These are phyloP conservation scores for Eustoma russellianum DNA, from an alignment of 257 asterid genomes.

Conservation along the genomic window DNA sequence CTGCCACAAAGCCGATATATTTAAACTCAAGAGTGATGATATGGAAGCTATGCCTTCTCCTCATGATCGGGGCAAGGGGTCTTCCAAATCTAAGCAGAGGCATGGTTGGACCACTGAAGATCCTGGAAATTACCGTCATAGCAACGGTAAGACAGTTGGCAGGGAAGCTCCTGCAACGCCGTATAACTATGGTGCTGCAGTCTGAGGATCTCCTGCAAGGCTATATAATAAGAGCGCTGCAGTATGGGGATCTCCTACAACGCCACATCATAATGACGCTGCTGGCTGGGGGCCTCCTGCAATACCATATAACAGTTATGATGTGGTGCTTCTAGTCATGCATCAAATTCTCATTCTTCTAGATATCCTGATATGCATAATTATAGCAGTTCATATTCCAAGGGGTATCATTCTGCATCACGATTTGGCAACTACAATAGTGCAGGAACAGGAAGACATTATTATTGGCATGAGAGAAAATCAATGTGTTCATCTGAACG, in stretches of 20 bases:
- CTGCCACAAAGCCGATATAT: slow-evolving; percentile 53
- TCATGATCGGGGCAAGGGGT: slow-evolving; percentile 28
- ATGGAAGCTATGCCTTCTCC: slow-evolving; percentile 40
- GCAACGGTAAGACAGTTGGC: slow-evolving; percentile 17
- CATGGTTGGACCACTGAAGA: slow-evolving; percentile 68
- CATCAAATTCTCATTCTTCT: slow-evolving; percentile 37
- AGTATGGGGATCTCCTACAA: slow-evolving; percentile 32
- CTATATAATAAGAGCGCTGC: slow-evolving; percentile 30
- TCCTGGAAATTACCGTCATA: slow-evolving; percentile 33
- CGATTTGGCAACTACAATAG: slow-evolving; percentile 34
- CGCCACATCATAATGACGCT: slow-evolving; percentile 2
- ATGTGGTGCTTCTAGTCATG: slow-evolving; percentile 16
- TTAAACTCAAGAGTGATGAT: slow-evolving; percentile 32
- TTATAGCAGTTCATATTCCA: slow-evolving; percentile 26
- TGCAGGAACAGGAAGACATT: slow-evolving; percentile 33
- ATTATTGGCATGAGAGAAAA: slow-evolving; percentile 19
- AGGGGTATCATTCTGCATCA: slow-evolving; percentile 44
- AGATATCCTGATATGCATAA: slow-evolving; percentile 5
- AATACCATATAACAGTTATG: too few relatives aligned
- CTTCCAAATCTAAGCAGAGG: slow-evolving; percentile 39
- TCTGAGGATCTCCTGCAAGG: slow-evolving; percentile 37
- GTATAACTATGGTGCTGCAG: too few relatives aligned
- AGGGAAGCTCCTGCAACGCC: slow-evolving; percentile 42
- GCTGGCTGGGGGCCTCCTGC: too few relatives aligned
- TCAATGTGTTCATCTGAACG: too few relatives aligned